A percentile compares a stretch with the other conserved stretches of the same genome.
These are phyloP conservation scores for Hyaloscypha bicolor DNA, from an alignment of 495 filamentous ascomycete genomes.

Conservation along the genomic window DNA sequence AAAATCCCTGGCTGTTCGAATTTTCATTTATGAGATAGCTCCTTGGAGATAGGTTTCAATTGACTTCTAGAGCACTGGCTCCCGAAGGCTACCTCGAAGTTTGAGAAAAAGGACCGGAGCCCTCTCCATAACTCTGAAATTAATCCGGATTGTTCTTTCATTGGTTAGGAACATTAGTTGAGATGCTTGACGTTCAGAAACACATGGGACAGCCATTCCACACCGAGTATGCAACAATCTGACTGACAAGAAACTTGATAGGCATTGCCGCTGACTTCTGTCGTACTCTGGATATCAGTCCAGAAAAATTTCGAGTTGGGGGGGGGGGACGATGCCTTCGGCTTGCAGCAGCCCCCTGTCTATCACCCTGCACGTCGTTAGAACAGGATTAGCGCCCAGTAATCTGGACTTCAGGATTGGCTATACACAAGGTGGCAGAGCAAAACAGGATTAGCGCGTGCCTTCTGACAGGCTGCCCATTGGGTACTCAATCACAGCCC, in stretches of 20 bases:
- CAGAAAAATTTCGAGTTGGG: neutral
- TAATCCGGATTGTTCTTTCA: neutral
- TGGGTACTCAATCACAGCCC: neutral
- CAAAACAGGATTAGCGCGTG: neutral
- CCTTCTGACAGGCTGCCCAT: neutral
- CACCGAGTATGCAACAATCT: neutral
- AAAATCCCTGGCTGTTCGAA: no score
- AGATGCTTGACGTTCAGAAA: neutral
- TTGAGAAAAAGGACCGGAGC: no score
- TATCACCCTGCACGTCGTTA: neutral
- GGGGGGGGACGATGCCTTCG: neutral
- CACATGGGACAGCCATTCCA: no score
- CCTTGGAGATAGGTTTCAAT: no score
- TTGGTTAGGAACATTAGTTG: neutral
- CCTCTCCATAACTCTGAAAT: no score
- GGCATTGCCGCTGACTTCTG: neutral
- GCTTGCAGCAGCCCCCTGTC: neutral
- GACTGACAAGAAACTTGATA: neutral
- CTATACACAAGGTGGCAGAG: neutral
- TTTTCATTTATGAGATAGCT: no score
- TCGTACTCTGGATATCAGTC: neutral
- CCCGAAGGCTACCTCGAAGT: no score
- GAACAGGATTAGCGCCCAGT: neutral
- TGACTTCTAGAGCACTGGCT: no score
- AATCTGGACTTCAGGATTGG: neutral